A percentile compares a stretch with the other conserved stretches of the same genome.
Conservation (phyloP, 768 basidiomycete genomes). For the Termitomyces sp. region DNA sequence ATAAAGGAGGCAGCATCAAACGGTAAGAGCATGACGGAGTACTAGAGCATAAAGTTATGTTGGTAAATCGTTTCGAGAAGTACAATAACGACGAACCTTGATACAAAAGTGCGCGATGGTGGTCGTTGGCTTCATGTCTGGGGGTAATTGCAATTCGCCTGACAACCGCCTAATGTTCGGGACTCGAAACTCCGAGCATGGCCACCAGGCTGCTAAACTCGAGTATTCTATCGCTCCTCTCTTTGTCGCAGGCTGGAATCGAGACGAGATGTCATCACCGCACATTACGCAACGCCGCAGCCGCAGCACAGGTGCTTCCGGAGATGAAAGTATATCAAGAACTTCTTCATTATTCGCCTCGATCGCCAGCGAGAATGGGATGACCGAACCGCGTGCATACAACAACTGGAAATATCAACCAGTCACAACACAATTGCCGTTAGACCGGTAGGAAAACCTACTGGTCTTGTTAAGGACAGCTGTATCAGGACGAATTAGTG, state of each 20-base stretch:
- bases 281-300: slow-evolving; percentile 23
- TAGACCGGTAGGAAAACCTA: slow-evolving; percentile 13
- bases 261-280: slow-evolving; percentile 5
- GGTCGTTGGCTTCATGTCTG: slow-evolving; percentile 30
- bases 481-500: slow-evolving; percentile 11
- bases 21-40: slow-evolving; percentile 31
- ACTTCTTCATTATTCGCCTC: slow-evolving; percentile 27
- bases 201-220: slow-evolving; percentile 29
- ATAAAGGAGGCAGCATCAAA: slow-evolving; percentile 28
- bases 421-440: not conserved
- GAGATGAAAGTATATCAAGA: slow-evolving; percentile 28
- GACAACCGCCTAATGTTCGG: slow-evolving; percentile 18
- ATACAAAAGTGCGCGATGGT: slow-evolving; percentile 32
- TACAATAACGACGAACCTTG: slow-evolving; percentile 23
- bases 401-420: slow-evolving; percentile 23
- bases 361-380: slow-evolving; percentile 30
- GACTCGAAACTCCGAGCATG: slow-evolving; percentile 11
- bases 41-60: slow-evolving; percentile 19
- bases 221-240: slow-evolving; percentile 25
- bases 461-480: slow-evolving; percentile 36
- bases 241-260: slow-evolving; percentile 7
- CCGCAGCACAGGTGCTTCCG: slow-evolving; percentile 26
- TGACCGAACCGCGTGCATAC: slow-evolving; percentile 35
- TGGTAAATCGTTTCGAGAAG: not conserved
- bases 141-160: slow-evolving; percentile 32